Evolutionary conservation across 148 eudicot genomes (phyloP).

Genomic region (Cornus controversa): DNA sequence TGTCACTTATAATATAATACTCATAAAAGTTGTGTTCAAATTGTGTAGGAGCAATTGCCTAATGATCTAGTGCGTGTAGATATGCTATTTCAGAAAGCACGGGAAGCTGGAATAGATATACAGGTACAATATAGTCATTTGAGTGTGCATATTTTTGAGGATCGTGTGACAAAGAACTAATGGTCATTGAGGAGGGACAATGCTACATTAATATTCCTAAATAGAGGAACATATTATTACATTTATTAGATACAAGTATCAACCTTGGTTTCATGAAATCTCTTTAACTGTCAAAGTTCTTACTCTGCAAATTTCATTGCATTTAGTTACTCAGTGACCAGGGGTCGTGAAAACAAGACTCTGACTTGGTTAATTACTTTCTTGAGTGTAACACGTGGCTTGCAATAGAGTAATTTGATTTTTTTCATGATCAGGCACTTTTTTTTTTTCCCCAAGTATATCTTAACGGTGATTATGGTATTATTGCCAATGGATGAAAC

Average conservation of each 20-base stretch:
- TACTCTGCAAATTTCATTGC: no score
- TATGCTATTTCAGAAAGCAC: slow-evolving; percentile 68
- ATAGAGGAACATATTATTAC: no score
- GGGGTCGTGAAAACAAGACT: not conserved
- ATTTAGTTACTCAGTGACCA: not conserved
- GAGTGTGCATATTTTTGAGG: slow-evolving; percentile 1
- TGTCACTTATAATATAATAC: not conserved
- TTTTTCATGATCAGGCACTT: not conserved
- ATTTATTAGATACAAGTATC: no score
- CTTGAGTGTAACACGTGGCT: not conserved
- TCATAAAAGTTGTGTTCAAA: not conserved
- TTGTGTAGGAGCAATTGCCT: slow-evolving; percentile 83
- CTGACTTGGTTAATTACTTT: not conserved
- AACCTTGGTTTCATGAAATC: not conserved
- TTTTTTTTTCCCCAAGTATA: not conserved
- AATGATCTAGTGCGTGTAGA: slow-evolving; percentile 79
- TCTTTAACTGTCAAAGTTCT: not conserved
- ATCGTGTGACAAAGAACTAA: not conserved
- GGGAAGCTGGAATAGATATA: slow-evolving; percentile 76
- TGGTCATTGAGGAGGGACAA: no score
- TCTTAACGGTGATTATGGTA: not conserved
- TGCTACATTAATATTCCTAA: no score
- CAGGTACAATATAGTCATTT: slow-evolving; percentile 49
- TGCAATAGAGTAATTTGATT: not conserved
- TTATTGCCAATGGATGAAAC: not conserved